These are phyloP conservation scores for Cladosporium sp. DNA, from an alignment of 2,329 filamentous ascomycete species.

Conservation along the genomic window DNA sequence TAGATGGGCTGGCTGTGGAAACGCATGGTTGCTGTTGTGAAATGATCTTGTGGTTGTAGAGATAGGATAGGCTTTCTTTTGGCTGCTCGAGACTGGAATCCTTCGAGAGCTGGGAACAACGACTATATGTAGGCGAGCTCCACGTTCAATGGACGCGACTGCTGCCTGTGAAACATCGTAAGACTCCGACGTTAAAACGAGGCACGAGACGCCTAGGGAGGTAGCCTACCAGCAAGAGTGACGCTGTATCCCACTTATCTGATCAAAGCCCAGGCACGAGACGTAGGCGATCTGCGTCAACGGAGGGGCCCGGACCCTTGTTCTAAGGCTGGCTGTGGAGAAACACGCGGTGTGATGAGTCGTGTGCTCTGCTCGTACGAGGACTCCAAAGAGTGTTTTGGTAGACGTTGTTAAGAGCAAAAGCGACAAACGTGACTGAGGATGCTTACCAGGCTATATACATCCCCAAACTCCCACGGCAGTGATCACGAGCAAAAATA, in stretches of 20 bases:
- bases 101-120: not conserved
- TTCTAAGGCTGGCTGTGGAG: not conserved
- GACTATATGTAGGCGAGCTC: conserved; percentile 7
- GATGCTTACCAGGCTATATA: not conserved
- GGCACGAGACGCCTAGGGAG: not conserved
- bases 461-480: not conserved
- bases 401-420: not conserved
- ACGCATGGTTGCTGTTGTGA: conserved; percentile 49
- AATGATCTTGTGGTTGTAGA: not conserved
- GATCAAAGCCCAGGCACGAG: conserved; percentile 6
- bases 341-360: not conserved
- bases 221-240: conserved; percentile 11
- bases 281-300: conserved; percentile 10
- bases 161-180: conserved; percentile 11
- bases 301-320: conserved; percentile 7
- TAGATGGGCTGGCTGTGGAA: conserved; percentile 33
- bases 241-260: conserved; percentile 7
- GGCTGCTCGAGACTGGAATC: not conserved
- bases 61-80: not conserved
- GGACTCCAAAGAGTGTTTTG: not conserved
- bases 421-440: not conserved
- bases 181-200: conserved; percentile 6
- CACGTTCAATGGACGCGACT: not conserved
- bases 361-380: not conserved
- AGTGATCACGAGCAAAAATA: not conserved